These are phyloP conservation scores for Aureobasidium vineae DNA, from an alignment of 2,329 filamentous ascomycete species.

Conservation along the genomic window DNA sequence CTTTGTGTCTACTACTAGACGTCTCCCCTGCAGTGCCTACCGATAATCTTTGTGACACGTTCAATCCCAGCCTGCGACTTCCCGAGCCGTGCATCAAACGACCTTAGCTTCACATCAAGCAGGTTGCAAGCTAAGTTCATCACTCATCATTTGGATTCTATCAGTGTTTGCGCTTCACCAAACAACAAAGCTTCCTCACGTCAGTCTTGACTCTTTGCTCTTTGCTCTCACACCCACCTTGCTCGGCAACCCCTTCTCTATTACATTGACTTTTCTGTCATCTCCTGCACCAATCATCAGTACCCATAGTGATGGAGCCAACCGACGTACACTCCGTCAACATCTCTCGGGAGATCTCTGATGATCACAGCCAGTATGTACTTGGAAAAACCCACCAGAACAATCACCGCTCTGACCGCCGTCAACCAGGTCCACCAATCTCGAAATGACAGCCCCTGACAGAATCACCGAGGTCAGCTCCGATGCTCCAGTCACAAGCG, in stretches of 20 bases:
- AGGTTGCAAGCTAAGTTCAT: not conserved
- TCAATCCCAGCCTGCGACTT: constrained; percentile 1
- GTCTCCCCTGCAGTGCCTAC: not conserved
- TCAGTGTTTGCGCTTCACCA: not conserved
- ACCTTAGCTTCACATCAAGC: not conserved
- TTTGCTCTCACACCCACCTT: not conserved
- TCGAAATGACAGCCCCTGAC: not conserved
- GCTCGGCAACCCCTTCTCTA: not conserved
- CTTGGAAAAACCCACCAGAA: not conserved
- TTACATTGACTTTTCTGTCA: not conserved
- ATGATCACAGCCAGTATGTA: not conserved
- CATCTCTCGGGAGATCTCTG: not conserved
- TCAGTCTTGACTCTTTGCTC: not conserved
- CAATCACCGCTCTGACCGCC: not conserved
- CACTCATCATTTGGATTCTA: not conserved
- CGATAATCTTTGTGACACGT: constrained; percentile 17
- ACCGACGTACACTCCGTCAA: not conserved
- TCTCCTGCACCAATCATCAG: not conserved
- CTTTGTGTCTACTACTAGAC: not conserved
- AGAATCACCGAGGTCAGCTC: not conserved
- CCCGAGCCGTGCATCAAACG: constrained; percentile 8
- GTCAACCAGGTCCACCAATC: not conserved
- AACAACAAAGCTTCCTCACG: not conserved
- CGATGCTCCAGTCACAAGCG: not conserved
- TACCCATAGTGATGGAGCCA: not conserved